phyloP scores from a whole-genome alignment of 1,284 basidiomycete genomes.

The Cutaneotrichosporon sp. region DNA sequence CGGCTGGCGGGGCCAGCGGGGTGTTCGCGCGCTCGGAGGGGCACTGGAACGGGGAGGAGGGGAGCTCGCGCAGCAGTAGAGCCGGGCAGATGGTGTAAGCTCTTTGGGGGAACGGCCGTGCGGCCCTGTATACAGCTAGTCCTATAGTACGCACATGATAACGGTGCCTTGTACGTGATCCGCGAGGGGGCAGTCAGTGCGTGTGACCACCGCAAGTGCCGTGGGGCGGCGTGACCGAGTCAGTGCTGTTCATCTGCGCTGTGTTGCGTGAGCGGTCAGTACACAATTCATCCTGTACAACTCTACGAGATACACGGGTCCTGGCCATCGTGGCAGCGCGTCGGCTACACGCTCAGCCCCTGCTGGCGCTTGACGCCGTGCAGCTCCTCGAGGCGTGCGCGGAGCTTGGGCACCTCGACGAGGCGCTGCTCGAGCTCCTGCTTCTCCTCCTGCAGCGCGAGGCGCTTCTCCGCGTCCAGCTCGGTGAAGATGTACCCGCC shows the following conservation, averaged over 20 bases:
- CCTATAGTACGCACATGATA: neutral
- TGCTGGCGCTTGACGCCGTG: conserved; percentile 53
- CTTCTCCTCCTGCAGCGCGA: conserved; percentile 93
- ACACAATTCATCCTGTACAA: conserved; percentile 6
- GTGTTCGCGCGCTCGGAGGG: neutral
- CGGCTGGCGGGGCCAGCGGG: neutral
- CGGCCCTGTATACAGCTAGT: neutral
- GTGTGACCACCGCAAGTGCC: too few species aligned
- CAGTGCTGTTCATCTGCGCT: too few species aligned
- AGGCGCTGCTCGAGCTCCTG: conserved; percentile 76
- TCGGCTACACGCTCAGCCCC: neutral
- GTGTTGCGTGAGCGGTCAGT: neutral
- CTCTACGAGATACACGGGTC: neutral
- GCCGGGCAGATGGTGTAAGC: neutral
- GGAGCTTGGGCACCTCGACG: conserved; percentile 82
- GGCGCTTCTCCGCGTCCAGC: conserved; percentile 85
- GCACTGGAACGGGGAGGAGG: neutral
- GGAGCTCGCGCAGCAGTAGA: neutral
- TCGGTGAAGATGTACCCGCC: conserved; percentile 70
- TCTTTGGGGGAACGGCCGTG: neutral
- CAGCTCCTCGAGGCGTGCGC: conserved; percentile 72
- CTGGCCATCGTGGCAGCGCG: too few species aligned
- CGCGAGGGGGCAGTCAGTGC: too few species aligned
- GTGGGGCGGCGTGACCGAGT: too few species aligned
- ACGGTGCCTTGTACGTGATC: conserved; percentile 4